Conservation (phyloP, 306 rosid genomes). For the Pyrus pyrifolia region DNA sequence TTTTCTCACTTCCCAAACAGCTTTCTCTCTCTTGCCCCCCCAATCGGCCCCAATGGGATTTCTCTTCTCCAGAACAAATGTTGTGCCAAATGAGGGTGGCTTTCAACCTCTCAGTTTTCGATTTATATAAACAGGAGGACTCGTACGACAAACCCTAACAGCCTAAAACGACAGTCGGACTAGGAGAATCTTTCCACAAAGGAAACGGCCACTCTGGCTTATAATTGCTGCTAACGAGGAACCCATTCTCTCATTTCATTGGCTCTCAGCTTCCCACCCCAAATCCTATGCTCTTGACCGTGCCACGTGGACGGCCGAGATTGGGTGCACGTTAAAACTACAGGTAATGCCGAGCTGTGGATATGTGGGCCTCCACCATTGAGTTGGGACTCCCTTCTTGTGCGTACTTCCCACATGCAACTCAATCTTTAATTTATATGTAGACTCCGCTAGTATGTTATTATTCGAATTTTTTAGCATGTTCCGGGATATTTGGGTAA, state of each 20-base stretch:
- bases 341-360: constrained; percentile 27
- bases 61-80: not conserved
- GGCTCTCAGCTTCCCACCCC: not conserved
- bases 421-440: not conserved
- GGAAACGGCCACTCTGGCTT: constrained; percentile 34
- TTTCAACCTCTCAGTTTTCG: not conserved
- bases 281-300: constrained; percentile 14
- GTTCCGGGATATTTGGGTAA: no score
- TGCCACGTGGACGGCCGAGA: constrained; percentile 30
- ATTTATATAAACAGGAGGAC: not conserved
- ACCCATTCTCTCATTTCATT: not conserved
- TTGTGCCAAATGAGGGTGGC: not conserved
- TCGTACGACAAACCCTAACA: not conserved
- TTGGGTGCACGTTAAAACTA: constrained; percentile 31
- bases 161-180: not conserved
- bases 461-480: no score
- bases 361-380: constrained; percentile 16
- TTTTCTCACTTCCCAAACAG: not conserved
- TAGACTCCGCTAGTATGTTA: no score
- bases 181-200: constrained; percentile 26
- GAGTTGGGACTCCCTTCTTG: not conserved
- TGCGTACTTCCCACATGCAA: constrained; percentile 10
- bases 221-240: not conserved
- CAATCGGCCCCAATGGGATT: not conserved
- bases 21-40: not conserved